Base-by-base conservation (phyloP, 257 asterid genomes). In the Echium plantagineum region DNA sequence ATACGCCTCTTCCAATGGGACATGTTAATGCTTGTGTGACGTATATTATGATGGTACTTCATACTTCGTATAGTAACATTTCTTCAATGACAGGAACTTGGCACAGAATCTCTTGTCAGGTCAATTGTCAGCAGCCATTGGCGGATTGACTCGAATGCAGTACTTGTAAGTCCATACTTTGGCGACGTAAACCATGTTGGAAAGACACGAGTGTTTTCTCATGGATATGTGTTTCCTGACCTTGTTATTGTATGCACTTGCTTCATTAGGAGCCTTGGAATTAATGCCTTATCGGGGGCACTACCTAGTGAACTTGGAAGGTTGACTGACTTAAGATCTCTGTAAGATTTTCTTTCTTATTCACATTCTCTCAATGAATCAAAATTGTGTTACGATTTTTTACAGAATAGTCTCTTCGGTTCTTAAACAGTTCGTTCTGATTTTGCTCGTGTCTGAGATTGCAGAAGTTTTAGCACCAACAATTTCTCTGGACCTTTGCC, bases 401-500 rank as follows among this genome's bases (percentile, higher is more conserved):
- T 24, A 24, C 26, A 24, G 26, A 3, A 24, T 24, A 24, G 26
- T 24, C 26, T 24, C 26, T 24, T 66, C 48, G 28, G 15, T 47
- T 59, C 21, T 17, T 20, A 28, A 22, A 42, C 52, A 46, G 32
- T 53, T 31, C 24, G 53, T 19, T 20, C 20, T 59, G 48, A 9
- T 38, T 24, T 64, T 21, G 4, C n/a, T 32, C 15, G 21, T 46
- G 20, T 35, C 31, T 55, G 54, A 65, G 48, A 21, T 42, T 13
- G 60, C 82, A 89, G 95, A 65, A 42, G 65, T 19, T 62, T 86
- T 24, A 38, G 80, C 63, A 71, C 82, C 52, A 84, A 90, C 77
- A 84, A 81, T 77, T 84, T 90, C 77, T 82, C 94, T 61, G 94
- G 95, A 22, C 70, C 94, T 70, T 70, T 90, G 58, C 97, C 94